Evolutionary conservation across 495 filamentous ascomycete species (phyloP).

Genomic region (Talaromyces borbonicus): DNA sequence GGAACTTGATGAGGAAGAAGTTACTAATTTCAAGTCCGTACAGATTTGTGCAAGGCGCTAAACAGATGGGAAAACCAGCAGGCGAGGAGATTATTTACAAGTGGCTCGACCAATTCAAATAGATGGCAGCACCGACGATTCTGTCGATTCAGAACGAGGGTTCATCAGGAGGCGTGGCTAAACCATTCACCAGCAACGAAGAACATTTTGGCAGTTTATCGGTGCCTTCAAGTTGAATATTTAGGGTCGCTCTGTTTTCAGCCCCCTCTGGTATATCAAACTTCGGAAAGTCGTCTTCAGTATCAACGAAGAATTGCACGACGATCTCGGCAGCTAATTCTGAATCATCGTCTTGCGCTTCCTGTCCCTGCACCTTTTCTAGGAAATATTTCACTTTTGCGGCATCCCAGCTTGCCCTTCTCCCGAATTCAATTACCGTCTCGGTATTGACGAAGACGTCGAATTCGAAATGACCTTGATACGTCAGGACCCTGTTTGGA

Average conservation of each 20-base stretch:
- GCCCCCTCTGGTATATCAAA: too few relatives aligned
- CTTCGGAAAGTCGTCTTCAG: neutral
- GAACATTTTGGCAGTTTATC: too few relatives aligned
- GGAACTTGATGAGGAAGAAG: too few relatives aligned
- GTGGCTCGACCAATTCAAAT: too few relatives aligned
- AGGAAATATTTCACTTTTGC: constrained; percentile 13
- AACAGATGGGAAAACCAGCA: too few relatives aligned
- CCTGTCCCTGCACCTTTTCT: constrained; percentile 14
- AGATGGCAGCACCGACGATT: too few relatives aligned
- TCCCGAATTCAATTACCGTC: constrained; percentile 23
- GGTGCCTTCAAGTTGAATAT: too few relatives aligned
- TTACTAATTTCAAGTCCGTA: too few relatives aligned
- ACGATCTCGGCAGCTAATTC: constrained; percentile 29
- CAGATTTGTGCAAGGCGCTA: too few relatives aligned
- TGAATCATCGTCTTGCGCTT: constrained; percentile 24
- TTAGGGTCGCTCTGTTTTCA: too few relatives aligned
- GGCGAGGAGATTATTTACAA: too few relatives aligned
- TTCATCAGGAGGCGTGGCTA: neutral
- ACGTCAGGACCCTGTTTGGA: constrained; percentile 25
- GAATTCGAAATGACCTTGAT: constrained; percentile 37
- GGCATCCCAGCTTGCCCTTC: constrained; percentile 18
- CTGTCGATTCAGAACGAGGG: too few relatives aligned
- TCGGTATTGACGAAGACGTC: constrained; percentile 28
- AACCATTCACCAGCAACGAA: neutral
- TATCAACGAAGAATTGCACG: constrained; percentile 22